These are phyloP conservation scores for Chrysanthemum lavandulifolium DNA, from an alignment of 129 eudicot genomes.

Conservation along the genomic window DNA sequence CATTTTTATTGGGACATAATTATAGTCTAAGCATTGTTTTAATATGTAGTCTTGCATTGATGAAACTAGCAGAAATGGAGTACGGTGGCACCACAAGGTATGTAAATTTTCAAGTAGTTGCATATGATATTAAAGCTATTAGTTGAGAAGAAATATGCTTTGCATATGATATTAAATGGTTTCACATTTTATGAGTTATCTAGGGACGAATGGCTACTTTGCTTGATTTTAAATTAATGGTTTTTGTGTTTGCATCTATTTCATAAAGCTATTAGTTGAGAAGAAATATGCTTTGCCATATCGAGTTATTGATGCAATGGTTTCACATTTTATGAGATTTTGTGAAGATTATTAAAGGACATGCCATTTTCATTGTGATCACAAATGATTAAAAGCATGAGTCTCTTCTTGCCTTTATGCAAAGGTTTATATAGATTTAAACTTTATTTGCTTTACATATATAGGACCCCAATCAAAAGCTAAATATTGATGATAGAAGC, in stretches of 20 bases:
- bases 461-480: no score
- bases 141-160: no score
- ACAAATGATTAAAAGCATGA: no score
- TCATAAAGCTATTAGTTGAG: slow-evolving; percentile 80
- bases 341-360: slow-evolving; percentile 56
- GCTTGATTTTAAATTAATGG: neutral
- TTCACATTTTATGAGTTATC: no score
- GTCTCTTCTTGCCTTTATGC: slow-evolving; percentile 89
- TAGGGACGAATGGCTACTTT: slow-evolving; percentile 17
- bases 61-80: slow-evolving; percentile 93
- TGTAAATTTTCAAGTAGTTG: neutral
- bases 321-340: slow-evolving; percentile 75
- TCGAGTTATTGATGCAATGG: slow-evolving; percentile 87
- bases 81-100: slow-evolving; percentile 98
- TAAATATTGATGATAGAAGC: no score
- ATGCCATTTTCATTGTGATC: slow-evolving; percentile 97
- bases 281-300: slow-evolving; percentile 88
- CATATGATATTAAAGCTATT: no score
- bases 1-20: neutral
- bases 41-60: slow-evolving; percentile 69
- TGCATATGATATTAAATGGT: neutral
- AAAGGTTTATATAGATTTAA: slow-evolving; percentile 41
- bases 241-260: slow-evolving; percentile 68
- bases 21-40: slow-evolving; percentile 12
- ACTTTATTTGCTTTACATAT: no score